phyloP scores from a whole-genome alignment of 306 rosid genomes.

The Cercis canadensis region DNA sequence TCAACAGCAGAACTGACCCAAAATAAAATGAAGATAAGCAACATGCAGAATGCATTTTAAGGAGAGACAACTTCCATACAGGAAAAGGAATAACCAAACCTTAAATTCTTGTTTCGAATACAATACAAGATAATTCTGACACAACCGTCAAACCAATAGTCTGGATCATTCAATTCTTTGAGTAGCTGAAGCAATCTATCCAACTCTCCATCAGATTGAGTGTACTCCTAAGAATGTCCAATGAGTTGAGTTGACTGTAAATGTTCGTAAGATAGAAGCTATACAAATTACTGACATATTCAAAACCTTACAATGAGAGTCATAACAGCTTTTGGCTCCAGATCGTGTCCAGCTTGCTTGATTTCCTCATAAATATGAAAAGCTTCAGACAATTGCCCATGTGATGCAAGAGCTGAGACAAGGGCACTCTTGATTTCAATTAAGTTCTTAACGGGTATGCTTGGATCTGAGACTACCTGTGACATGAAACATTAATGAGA shows the following conservation, averaged over 20 bases:
- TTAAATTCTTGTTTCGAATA: slow-evolving; percentile 61
- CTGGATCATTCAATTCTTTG: slow-evolving; percentile 52
- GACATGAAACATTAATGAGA: slow-evolving; percentile 18
- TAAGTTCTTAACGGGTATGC: slow-evolving; percentile 52
- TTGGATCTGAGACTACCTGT: slow-evolving; percentile 60
- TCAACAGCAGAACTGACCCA: slow-evolving; percentile 61
- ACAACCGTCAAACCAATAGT: slow-evolving; percentile 76
- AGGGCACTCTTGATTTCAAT: slow-evolving; percentile 69
- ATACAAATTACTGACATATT: background rate
- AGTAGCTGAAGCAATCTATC: slow-evolving; percentile 65
- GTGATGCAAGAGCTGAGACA: slow-evolving; percentile 65
- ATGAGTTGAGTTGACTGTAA: slow-evolving; percentile 8
- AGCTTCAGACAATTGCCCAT: slow-evolving; percentile 68
- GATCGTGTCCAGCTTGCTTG: slow-evolving; percentile 57
- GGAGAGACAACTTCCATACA: slow-evolving; percentile 22
- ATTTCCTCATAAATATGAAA: slow-evolving; percentile 56
- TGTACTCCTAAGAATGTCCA: slow-evolving; percentile 54
- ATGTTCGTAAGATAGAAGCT: background rate
- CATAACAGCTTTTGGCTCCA: slow-evolving; percentile 66
- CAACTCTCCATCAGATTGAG: slow-evolving; percentile 56
- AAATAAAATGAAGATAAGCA: slow-evolving; percentile 35
- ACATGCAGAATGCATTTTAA: slow-evolving; percentile 5
- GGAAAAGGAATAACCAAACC: slow-evolving; percentile 63
- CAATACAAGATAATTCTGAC: slow-evolving; percentile 66
- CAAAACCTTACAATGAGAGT: slow-evolving; percentile 69